Base-by-base conservation (phyloP, 1,284 basidiomycete species). In the Trametes versicolor region DNA sequence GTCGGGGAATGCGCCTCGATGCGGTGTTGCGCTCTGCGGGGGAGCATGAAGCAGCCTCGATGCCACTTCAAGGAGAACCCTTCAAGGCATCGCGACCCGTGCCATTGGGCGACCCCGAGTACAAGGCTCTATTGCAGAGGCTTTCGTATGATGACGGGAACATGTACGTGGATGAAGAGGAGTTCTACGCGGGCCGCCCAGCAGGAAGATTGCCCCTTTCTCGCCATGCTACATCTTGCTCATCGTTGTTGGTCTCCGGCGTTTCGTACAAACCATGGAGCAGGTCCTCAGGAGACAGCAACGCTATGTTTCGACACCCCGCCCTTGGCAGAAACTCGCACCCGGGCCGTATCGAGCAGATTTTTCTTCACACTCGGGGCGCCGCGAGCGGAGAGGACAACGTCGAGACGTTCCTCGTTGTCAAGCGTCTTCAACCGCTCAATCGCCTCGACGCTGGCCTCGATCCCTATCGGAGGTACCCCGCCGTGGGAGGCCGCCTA, bases 1-100 rank as follows among this genome's bases (percentile, higher is more conserved):
- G 55, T 12, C 63, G 66, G 3, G 66, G 66, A 23, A 68, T 64
- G 27, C 56, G 60, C 17, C n/a, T 68, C 12, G 57, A 58, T 13
- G 57, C 47, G 15, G 34, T 58, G 4, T 17, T 58, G 4, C 57
- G 57, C n/a, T 45, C 43, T 12, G 21, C 15, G 8, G 21, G 13
- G 21, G n/a, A 45, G 10, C 37, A 17, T 17, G 37, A 2, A 39
- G 10, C 36, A 19, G 21, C 21, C 9, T n/a, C 43, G 4, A 4
- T 19, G n/a, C 4, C 2, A 19, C 39, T 19, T 15, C 43, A 45
- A 9, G 43, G 19, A 2, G 19, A 23, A 9, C 43, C 43, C 8
- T 45, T 45, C 43, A 45, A 45, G 21, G 21, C 7, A 3, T 19
- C 43, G n/a, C 43, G 43, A 19, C 17, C 43, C 21, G 43, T 10